Conservation (phyloP, 768 basidiomycete species). For the Pluteus cervinus region DNA sequence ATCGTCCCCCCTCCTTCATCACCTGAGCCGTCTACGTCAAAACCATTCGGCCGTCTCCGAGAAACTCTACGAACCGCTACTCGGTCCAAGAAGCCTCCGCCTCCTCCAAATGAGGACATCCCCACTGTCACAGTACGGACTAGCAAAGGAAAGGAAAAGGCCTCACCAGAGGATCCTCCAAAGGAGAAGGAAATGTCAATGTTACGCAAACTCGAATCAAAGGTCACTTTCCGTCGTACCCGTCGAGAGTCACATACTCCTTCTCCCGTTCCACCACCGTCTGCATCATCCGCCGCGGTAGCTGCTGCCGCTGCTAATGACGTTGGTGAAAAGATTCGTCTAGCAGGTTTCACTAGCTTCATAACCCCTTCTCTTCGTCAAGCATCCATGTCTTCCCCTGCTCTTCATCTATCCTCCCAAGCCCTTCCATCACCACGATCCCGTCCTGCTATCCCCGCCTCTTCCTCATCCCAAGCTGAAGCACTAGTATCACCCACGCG, state of each 20-base stretch:
- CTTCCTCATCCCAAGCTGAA: slow-evolving; percentile 41
- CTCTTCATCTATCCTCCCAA: slow-evolving; percentile 59
- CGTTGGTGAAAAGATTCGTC: slow-evolving; percentile 31
- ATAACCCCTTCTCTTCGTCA: slow-evolving; percentile 60
- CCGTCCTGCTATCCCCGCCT: slow-evolving; percentile 37
- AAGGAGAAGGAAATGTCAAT: slow-evolving; percentile 39
- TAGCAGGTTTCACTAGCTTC: slow-evolving; percentile 53
- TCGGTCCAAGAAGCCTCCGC: slow-evolving; percentile 41
- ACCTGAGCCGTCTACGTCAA: slow-evolving; percentile 34
- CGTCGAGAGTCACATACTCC: slow-evolving; percentile 33
- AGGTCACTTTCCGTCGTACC: slow-evolving; percentile 41
- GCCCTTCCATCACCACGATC: slow-evolving; percentile 48
- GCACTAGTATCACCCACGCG: slow-evolving; percentile 41
- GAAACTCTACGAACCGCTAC: slow-evolving; percentile 62
- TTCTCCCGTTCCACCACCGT: slow-evolving; percentile 33
- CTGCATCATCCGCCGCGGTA: slow-evolving; percentile 28
- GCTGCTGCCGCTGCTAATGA: slow-evolving; percentile 10
- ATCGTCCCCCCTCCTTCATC: slow-evolving; percentile 19
- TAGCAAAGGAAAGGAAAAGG: slow-evolving; percentile 42
- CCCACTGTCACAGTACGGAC: slow-evolving; percentile 32
- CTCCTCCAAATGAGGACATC: slow-evolving; percentile 33
- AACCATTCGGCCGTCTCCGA: slow-evolving; percentile 58
- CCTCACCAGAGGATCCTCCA: slow-evolving; percentile 22
- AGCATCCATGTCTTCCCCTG: slow-evolving; percentile 72
- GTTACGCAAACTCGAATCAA: slow-evolving; percentile 43